phyloP scores from a whole-genome alignment of 306 rosid species.

The Rosa persica region DNA sequence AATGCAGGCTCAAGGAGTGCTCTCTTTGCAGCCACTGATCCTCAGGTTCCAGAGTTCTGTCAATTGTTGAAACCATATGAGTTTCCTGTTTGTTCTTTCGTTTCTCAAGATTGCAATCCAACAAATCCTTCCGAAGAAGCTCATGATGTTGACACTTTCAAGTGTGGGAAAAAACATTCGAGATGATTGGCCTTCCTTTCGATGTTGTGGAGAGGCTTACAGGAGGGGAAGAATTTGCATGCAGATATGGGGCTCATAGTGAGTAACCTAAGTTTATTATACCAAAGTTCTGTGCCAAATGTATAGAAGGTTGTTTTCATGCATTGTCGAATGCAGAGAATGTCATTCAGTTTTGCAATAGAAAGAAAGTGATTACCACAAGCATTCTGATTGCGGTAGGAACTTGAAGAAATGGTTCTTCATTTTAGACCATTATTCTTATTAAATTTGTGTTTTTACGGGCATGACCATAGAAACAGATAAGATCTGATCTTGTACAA shows the following conservation, averaged over 20 bases:
- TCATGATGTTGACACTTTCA: slow-evolving; percentile 54
- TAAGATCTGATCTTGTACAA: too few relatives aligned
- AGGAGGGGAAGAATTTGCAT: slow-evolving; percentile 63
- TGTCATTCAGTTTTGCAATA: too few relatives aligned
- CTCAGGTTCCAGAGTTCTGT: slow-evolving; percentile 83
- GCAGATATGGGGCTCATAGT: slow-evolving; percentile 23
- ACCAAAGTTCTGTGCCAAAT: too few relatives aligned
- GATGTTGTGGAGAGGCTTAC: slow-evolving; percentile 43
- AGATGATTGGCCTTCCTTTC: slow-evolving; percentile 73
- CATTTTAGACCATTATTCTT: too few relatives aligned
- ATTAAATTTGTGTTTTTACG: too few relatives aligned
- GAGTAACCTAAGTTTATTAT: neutral
- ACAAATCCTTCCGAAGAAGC: slow-evolving; percentile 36
- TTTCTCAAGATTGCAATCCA: too few relatives aligned
- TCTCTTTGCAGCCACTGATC: slow-evolving; percentile 91
- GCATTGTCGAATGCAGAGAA: too few relatives aligned
- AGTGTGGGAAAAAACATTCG: slow-evolving; percentile 89
- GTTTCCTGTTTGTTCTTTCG: slow-evolving; percentile 95
- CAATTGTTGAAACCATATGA: slow-evolving; percentile 81
- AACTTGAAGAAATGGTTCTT: too few relatives aligned
- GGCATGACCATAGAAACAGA: too few relatives aligned
- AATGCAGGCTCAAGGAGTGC: slow-evolving; percentile 87
- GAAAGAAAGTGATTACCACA: too few relatives aligned
- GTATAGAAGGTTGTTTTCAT: too few relatives aligned
- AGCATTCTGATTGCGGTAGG: too few relatives aligned